Evolutionary conservation across 2,329 filamentous ascomycete species (phyloP).

Genomic region (Escovopsis sp.): DNA sequence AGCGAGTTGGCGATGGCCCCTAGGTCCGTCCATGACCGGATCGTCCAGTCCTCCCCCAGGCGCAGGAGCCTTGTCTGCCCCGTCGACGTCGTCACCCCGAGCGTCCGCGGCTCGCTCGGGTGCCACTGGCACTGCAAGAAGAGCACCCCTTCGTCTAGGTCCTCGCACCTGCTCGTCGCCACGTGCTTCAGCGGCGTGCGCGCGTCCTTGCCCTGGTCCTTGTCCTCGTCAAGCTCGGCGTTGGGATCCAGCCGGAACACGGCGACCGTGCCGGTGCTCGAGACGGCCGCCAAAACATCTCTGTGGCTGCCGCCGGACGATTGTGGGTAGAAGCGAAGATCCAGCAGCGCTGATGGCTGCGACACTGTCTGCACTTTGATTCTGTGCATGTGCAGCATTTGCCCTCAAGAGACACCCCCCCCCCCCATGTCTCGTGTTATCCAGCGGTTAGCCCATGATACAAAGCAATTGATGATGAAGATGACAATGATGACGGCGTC

Average conservation of each 20-base stretch:
- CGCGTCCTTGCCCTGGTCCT: too few relatives aligned
- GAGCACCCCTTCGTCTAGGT: slow-evolving; percentile 41
- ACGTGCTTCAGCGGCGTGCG: slow-evolving; percentile 26
- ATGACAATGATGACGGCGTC: too few relatives aligned
- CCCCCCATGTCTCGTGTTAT: too few relatives aligned
- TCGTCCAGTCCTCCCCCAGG: slow-evolving; percentile 26
- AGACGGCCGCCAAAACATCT: slow-evolving; percentile 55
- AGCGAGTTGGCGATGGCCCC: slow-evolving; percentile 34
- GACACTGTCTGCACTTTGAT: slow-evolving; percentile 36
- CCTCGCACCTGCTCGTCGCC: slow-evolving; percentile 28
- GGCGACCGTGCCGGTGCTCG: slow-evolving; percentile 57
- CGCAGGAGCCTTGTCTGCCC: slow-evolving; percentile 44
- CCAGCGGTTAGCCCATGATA: too few relatives aligned
- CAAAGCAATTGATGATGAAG: neutral
- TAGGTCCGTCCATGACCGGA: slow-evolving; percentile 19
- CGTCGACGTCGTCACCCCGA: slow-evolving; percentile 58
- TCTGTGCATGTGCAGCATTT: slow-evolving; percentile 4
- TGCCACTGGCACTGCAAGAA: slow-evolving; percentile 65
- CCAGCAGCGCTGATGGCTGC: slow-evolving; percentile 62
- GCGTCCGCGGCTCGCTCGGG: slow-evolving; percentile 33
- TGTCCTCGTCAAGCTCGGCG: slow-evolving; percentile 11
- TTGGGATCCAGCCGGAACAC: slow-evolving; percentile 41
- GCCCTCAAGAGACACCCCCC: too few relatives aligned
- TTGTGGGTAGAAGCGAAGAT: slow-evolving; percentile 61
- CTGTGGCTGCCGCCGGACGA: slow-evolving; percentile 17